A percentile compares a stretch with the other conserved stretches of the same genome.
Conservation (phyloP, 768 basidiomycete genomes). For the Neoboletus brunneissimus region DNA sequence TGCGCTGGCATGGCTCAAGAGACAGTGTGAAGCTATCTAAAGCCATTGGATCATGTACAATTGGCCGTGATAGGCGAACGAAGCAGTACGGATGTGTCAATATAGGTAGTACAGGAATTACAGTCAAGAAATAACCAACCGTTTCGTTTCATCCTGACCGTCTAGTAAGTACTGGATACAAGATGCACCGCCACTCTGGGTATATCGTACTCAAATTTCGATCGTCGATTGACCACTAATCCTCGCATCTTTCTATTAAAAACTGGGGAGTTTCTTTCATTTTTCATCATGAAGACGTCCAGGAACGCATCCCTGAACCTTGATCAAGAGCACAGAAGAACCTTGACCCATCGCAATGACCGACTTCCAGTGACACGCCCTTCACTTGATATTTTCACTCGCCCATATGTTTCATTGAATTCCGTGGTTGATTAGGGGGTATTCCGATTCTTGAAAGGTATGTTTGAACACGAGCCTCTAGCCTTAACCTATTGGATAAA, state of each 20-base stretch:
- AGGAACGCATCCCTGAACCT: not conserved
- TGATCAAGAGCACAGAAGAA: not conserved
- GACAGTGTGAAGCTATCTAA: conserved; percentile 16
- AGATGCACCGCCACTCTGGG: not conserved
- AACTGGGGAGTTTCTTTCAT: not conserved
- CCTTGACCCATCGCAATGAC: too few species aligned
- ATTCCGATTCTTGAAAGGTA: not conserved
- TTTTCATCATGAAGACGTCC: not conserved
- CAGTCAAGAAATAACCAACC: not conserved
- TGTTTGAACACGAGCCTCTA: not conserved
- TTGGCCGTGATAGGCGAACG: not conserved
- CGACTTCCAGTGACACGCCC: too few species aligned
- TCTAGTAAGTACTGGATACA: not conserved
- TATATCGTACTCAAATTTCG: too few species aligned
- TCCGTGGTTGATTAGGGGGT: not conserved
- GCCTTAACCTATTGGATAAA: not conserved
- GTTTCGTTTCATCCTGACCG: not conserved
- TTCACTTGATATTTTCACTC: too few species aligned
- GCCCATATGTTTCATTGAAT: not conserved
- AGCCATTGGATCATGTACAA: not conserved
- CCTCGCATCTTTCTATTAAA: too few species aligned
- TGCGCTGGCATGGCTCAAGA: conserved; percentile 25
- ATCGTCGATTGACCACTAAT: not conserved
- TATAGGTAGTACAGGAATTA: not conserved
- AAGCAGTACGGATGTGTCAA: not conserved